A percentile compares a stretch with the other conserved stretches of the same genome.
Conservation (phyloP, 1,284 basidiomycete genomes). For the Ustilago bromivora region DNA sequence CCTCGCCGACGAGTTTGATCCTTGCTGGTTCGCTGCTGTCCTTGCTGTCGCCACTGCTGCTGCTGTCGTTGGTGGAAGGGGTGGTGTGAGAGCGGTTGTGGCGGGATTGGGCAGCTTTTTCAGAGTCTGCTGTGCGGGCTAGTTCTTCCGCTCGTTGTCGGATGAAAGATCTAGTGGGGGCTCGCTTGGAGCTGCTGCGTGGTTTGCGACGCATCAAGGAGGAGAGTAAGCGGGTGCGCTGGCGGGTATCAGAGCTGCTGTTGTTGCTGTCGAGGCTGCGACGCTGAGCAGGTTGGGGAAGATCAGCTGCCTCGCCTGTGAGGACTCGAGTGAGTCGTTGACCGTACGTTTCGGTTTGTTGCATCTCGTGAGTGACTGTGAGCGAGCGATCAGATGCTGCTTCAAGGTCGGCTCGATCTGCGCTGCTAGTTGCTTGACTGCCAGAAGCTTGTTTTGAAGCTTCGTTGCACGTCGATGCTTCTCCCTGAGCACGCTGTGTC, state of each 20-base stretch:
- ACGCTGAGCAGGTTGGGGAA: not conserved
- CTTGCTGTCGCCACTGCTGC: not conserved
- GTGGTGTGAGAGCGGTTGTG: not conserved
- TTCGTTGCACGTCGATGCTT: slow-evolving; percentile 1
- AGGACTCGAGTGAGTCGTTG: slow-evolving; percentile 36
- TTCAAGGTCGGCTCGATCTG: slow-evolving; percentile 19
- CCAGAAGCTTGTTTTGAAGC: not conserved
- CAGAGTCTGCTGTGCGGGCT: slow-evolving; percentile 37
- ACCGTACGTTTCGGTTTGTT: slow-evolving; percentile 33
- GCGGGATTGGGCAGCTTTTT: slow-evolving; percentile 24
- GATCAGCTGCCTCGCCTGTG: slow-evolving; percentile 26
- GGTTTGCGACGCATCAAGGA: slow-evolving; percentile 14
- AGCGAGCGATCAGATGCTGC: slow-evolving; percentile 4
- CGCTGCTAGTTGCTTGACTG: not conserved
- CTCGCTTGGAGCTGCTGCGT: slow-evolving; percentile 2
- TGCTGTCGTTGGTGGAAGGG: not conserved
- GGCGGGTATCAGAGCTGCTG: not conserved
- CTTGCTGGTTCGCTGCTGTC: slow-evolving; percentile 25
- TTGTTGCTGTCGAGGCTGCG: not conserved
- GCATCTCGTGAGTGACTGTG: slow-evolving; percentile 8
- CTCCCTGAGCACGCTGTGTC: not conserved
- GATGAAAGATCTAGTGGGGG: slow-evolving; percentile 10
- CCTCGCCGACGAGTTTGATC: slow-evolving; percentile 42
- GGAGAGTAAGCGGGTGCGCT: not conserved
- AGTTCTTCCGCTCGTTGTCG: slow-evolving; percentile 38